Conservation (phyloP, 208 protist species). For the Leishmania aethiopica region DNA sequence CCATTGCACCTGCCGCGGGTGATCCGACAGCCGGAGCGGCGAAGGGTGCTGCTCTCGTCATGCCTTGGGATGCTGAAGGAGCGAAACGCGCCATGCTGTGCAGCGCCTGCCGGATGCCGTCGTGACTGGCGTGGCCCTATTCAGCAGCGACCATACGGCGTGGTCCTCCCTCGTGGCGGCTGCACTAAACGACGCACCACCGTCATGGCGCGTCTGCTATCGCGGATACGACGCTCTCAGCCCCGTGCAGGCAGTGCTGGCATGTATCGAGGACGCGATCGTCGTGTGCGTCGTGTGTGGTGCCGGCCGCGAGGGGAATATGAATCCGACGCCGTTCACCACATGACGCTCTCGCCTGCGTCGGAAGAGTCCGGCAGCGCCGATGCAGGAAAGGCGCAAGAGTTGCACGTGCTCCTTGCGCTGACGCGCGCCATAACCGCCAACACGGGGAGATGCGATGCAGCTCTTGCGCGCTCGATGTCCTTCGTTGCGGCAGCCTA, state of each 20-base stretch:
- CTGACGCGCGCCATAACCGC: background rate
- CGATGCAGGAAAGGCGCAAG: background rate
- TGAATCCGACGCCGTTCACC: background rate
- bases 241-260: too few relatives aligned
- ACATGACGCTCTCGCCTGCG: background rate
- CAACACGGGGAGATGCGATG: background rate
- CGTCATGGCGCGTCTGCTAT: too few relatives aligned
- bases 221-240: too few relatives aligned
- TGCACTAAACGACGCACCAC: too few relatives aligned
- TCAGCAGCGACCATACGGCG: too few relatives aligned
- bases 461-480: background rate
- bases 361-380: background rate
- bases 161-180: too few relatives aligned
- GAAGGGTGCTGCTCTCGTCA: background rate
- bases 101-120: background rate
- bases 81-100: background rate
- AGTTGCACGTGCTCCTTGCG: background rate
- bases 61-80: background rate
- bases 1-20: too few relatives aligned
- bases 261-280: background rate
- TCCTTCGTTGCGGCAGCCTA: background rate
- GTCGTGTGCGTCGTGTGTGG: background rate
- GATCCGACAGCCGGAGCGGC: too few relatives aligned
- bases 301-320: too few relatives aligned
- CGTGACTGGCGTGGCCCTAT: too few relatives aligned